A percentile compares a stretch with the other conserved stretches of the same genome.
Conservation (phyloP, 768 basidiomycete genomes). For the Amanita pseudoporphyria region DNA sequence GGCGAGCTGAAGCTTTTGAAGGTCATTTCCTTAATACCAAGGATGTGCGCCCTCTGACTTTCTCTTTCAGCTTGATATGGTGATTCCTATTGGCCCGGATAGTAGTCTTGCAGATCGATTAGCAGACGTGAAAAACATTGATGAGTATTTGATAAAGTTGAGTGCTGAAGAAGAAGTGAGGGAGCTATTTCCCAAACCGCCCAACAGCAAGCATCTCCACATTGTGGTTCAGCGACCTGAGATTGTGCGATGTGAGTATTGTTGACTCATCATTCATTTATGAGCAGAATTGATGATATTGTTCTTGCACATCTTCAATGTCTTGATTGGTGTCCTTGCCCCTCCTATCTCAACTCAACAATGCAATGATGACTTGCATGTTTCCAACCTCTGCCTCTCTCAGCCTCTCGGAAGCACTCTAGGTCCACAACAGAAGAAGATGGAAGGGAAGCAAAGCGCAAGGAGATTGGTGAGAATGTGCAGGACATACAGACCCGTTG, state of each 20-base stretch:
- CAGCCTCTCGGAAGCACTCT: conserved; percentile 7
- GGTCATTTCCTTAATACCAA: not conserved
- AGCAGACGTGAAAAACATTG: not conserved
- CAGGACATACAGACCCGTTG: conserved; percentile 6
- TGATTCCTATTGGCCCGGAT: not conserved
- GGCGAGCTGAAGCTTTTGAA: not conserved
- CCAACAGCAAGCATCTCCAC: not conserved
- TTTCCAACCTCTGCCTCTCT: conserved; percentile 5
- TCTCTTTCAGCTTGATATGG: conserved; percentile 1
- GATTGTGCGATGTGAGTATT: conserved; percentile 1
- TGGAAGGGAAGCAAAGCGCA: conserved; percentile 7
- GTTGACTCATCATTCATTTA: not conserved
- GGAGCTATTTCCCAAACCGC: conserved; percentile 1
- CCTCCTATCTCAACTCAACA: conserved; percentile 6
- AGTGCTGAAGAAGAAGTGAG: not conserved
- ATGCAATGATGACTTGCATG: conserved; percentile 6
- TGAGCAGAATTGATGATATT: not conserved
- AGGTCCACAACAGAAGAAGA: conserved; percentile 7
- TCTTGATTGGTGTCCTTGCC: not conserved
- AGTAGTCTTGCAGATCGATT: not conserved
- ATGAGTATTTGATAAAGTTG: not conserved
- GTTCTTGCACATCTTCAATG: conserved; percentile 1
- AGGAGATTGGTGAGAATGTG: conserved; percentile 1
- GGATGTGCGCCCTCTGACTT: not conserved
- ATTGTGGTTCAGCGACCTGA: not conserved